Evolutionary conservation across 2,329 filamentous ascomycete genomes (phyloP), one percentile per base, ranked within the genome.

Genomic region (Trichothecium roseum): DNA sequence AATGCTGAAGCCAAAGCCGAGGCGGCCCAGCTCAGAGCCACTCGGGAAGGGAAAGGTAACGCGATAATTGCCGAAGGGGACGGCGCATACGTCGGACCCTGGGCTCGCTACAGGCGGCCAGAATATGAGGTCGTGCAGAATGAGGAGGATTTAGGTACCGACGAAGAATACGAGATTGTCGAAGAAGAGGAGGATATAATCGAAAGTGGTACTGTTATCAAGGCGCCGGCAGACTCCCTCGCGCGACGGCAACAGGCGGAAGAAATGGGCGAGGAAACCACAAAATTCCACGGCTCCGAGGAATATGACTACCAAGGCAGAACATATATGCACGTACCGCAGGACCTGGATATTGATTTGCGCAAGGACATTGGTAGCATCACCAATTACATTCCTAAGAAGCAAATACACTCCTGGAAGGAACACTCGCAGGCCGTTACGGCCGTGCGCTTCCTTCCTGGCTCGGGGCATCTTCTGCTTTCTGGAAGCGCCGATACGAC

Each of bases 321-420:
- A 45, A 94, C 89, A 24, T 98, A 94, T 56, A 95, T 98, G 89
- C 91, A 98, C 60, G 72, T 96, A 31, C 91, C 91, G 4, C 87
- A 86, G 56, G 88, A 94, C 55, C 64, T 94, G 60, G 84, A 86
- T 52, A 68, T 94, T 54, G 84, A 94, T 54, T 67, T 98, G 48
- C 74, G 71, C 44, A 93, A 91, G 60, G 86, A 93, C 41, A 57
- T 69, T 30, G 84, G 84, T 48, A 87, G 80, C 51, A 60, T 75
- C 53, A 88, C 88, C 53, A 96, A 94, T 57, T 98, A 78, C 54
- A 85, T 93, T 38, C 91, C 91, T 27, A 96, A 94, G 69, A 96
- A 94, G 63, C 70, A 91, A 48, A 70, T 96, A 32, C 82, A 94
- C 54, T 83, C 84, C 18, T 98, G 84, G 84, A 89, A 84, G 59